Conservation (phyloP, 2,329 filamentous ascomycete genomes). For the Botrytis elliptica region DNA sequence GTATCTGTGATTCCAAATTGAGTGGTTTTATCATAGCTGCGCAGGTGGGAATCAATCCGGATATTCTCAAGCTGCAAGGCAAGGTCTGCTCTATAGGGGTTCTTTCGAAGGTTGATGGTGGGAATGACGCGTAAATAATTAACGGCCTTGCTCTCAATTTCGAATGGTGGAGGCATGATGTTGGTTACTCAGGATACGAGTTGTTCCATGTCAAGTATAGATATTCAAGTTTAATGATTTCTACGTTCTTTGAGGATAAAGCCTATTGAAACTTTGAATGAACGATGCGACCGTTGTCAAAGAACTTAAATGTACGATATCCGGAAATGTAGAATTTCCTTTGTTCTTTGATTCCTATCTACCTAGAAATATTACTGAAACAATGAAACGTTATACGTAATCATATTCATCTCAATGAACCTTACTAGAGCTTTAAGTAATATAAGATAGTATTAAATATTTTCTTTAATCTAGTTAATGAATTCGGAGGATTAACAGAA, state of each 20-base stretch:
- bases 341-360: background rate
- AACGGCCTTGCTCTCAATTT: background rate
- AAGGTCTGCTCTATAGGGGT: background rate
- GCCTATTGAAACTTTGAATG: background rate
- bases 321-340: background rate
- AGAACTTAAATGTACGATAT: background rate
- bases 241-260: background rate
- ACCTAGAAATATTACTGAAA: background rate
- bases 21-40: background rate
- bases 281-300: background rate
- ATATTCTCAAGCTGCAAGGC: background rate
- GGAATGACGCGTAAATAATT: background rate
- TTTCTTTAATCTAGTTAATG: background rate
- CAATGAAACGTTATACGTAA: background rate
- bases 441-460: background rate
- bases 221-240: background rate
- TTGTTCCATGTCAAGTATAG: background rate
- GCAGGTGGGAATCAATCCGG: background rate
- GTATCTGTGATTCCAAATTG: background rate
- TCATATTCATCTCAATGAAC: background rate
- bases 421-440: background rate
- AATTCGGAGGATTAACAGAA: too few species aligned
- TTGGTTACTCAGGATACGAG: background rate
- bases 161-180: background rate
- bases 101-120: background rate